These are phyloP conservation scores for Chlorella sp. DNA, from an alignment of 139 green algal species.

Conservation along the genomic window DNA sequence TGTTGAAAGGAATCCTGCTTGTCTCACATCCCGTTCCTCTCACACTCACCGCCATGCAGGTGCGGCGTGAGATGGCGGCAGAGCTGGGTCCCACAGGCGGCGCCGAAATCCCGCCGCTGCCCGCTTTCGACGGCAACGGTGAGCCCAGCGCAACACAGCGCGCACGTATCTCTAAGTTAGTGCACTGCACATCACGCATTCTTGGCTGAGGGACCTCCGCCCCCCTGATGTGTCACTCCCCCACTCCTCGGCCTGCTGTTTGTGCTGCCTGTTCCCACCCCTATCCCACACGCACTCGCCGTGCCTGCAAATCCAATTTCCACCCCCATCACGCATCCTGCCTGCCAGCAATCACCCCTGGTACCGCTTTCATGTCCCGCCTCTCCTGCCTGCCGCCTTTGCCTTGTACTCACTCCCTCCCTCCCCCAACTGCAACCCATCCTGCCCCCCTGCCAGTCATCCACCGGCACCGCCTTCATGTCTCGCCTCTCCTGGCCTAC, in stretches of 20 bases:
- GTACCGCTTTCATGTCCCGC: too few species aligned
- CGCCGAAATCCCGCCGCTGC: conserved; percentile 47
- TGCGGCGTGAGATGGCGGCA: conserved; percentile 65
- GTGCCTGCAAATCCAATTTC: too few species aligned
- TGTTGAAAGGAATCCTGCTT: too few species aligned
- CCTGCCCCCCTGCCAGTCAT: conserved; percentile 61
- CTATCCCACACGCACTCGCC: too few species aligned
- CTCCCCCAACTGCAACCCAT: neutral
- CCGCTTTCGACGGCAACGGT: conserved; percentile 81
- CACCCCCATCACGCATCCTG: too few species aligned
- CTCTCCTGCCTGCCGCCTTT: too few species aligned
- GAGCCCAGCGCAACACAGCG: too few species aligned
- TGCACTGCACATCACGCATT: neutral
- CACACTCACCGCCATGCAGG: conserved; percentile 30
- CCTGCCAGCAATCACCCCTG: too few species aligned
- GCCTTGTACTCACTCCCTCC: neutral
- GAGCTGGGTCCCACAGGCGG: conserved; percentile 43
- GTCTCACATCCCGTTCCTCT: too few species aligned
- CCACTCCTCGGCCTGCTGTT: neutral
- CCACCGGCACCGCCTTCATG: conserved; percentile 87
- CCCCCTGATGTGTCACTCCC: neutral
- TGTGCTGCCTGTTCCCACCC: too few species aligned
- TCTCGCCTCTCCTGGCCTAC: conserved; percentile 50
- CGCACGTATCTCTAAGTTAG: neutral
- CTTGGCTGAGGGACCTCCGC: neutral